Conservation (phyloP, 2,329 filamentous ascomycete genomes). For the Didymella segeticola region DNA sequence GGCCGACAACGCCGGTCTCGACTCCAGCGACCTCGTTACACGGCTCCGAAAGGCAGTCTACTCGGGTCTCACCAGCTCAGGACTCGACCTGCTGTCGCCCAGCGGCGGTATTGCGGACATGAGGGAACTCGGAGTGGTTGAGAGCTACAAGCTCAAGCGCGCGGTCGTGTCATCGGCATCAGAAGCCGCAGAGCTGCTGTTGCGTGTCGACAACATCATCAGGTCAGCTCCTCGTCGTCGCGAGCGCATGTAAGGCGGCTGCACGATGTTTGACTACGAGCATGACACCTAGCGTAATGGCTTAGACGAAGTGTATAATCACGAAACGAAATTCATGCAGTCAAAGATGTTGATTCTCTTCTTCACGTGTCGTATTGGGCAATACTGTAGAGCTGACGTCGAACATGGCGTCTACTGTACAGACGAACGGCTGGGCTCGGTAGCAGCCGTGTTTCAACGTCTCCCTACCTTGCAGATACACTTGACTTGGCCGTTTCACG, state of each 20-base stretch:
- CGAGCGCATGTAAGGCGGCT: constrained; percentile 69
- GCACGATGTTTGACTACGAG: constrained; percentile 9
- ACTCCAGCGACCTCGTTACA: constrained; percentile 92
- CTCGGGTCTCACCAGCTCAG: constrained; percentile 90
- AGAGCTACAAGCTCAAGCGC: constrained; percentile 98
- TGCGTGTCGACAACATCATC: constrained; percentile 98
- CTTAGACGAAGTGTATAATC: constrained; percentile 39
- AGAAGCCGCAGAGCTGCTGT: constrained; percentile 92
- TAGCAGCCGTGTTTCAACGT: constrained; percentile 4
- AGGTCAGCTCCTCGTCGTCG: constrained; percentile 85
- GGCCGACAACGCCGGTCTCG: constrained; percentile 95
- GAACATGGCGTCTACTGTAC: neutral
- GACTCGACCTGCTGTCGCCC: constrained; percentile 85
- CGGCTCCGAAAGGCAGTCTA: constrained; percentile 93
- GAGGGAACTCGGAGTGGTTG: constrained; percentile 92
- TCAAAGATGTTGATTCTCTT: constrained; percentile 10
- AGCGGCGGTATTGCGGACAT: constrained; percentile 95
- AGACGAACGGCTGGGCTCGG: neutral
- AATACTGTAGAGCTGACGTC: neutral
- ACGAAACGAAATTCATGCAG: constrained; percentile 37
- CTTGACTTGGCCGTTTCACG: constrained; percentile 8
- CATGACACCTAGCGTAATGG: constrained; percentile 29
- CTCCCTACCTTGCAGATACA: constrained; percentile 11
- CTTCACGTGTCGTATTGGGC: neutral
- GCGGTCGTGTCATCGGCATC: constrained; percentile 97